Evolutionary conservation across 2,329 filamentous ascomycete species (phyloP).

Genomic region (Epichloe hybrida): DNA sequence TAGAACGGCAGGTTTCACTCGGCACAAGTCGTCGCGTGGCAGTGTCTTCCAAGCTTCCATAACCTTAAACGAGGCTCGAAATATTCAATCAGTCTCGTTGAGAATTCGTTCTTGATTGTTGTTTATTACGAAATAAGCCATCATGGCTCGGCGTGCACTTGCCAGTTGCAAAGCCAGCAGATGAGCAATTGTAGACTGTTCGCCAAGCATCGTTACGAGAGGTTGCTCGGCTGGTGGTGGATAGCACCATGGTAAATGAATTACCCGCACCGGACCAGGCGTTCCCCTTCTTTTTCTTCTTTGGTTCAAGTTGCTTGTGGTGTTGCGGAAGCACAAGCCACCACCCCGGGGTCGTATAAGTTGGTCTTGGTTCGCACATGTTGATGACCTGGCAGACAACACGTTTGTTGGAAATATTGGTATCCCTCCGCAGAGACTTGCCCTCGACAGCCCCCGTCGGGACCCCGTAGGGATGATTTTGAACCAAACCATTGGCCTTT

Average conservation of each 20-base stretch:
- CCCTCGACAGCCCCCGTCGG: background rate
- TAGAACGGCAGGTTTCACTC: no score
- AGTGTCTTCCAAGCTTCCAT: no score
- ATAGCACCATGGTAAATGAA: no score
- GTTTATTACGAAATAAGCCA: background rate
- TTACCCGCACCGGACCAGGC: background rate
- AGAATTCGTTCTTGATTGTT: background rate
- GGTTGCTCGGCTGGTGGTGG: no score
- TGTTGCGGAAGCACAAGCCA: background rate
- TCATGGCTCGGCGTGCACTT: no score
- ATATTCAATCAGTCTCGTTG: no score
- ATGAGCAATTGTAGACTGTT: background rate
- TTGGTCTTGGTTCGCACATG: background rate
- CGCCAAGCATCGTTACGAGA: background rate
- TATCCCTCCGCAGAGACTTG: background rate
- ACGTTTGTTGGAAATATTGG: background rate
- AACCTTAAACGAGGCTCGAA: no score
- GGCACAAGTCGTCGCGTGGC: no score
- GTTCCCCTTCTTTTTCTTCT: background rate
- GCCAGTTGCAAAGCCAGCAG: no score
- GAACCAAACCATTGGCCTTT: conserved; percentile 11
- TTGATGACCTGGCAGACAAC: background rate
- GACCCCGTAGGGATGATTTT: no score
- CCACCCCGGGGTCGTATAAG: background rate
- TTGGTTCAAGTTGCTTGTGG: background rate